Conservation (phyloP, 176 grass and related monocot species). For the Paspalum notatum region DNA sequence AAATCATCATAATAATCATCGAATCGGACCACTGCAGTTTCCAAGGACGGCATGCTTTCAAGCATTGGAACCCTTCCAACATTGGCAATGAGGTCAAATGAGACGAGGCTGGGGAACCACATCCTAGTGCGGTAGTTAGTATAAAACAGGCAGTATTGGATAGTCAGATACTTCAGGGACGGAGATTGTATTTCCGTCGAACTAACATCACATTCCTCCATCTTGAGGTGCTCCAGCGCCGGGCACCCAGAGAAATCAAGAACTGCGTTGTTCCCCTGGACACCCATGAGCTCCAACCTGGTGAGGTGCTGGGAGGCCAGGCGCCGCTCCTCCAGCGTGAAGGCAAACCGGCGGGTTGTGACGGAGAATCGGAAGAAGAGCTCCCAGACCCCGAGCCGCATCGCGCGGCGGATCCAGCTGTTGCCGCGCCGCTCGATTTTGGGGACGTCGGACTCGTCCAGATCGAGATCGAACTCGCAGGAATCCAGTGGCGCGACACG, state of each 20-base stretch:
- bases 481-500: too few species aligned
- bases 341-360: too few species aligned
- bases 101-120: not conserved
- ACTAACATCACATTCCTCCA: not conserved
- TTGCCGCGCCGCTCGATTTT: too few species aligned
- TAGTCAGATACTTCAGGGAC: not conserved
- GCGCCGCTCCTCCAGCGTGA: not conserved
- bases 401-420: too few species aligned
- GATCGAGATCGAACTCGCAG: too few species aligned
- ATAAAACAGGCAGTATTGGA: not conserved
- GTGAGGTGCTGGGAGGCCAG: not conserved
- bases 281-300: not conserved
- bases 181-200: not conserved
- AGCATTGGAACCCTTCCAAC: not conserved
- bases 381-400: too few species aligned
- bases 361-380: too few species aligned
- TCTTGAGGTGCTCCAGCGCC: not conserved
- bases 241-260: not conserved
- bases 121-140: not conserved
- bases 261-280: not conserved
- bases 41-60: not conserved
- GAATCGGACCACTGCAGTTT: not conserved
- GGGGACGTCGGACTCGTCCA: too few species aligned
- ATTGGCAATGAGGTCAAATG: not conserved
- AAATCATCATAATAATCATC: not conserved